phyloP scores from a whole-genome alignment of 768 basidiomycete species.

The Astraeus odoratus region DNA sequence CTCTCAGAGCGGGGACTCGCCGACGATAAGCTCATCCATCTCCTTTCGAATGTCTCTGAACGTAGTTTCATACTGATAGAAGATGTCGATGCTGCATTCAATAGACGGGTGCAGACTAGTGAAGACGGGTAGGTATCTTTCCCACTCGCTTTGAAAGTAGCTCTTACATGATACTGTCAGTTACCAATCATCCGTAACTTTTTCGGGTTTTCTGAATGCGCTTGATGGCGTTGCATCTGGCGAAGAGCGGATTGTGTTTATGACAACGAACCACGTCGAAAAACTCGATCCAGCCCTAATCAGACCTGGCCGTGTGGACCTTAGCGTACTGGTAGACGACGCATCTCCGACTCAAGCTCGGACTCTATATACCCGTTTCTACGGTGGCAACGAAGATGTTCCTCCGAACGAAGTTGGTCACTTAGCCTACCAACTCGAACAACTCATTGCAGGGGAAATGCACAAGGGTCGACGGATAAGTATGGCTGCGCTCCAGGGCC shows the following conservation, averaged over 20 bases:
- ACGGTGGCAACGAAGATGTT: slow-evolving; percentile 42
- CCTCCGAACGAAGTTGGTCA: slow-evolving; percentile 31
- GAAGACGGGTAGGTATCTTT: slow-evolving; percentile 73
- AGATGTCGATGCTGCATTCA: slow-evolving; percentile 96
- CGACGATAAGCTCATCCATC: slow-evolving; percentile 93
- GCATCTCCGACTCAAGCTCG: slow-evolving; percentile 76
- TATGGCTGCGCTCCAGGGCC: slow-evolving; percentile 95
- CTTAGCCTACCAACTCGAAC: slow-evolving; percentile 48
- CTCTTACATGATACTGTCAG: slow-evolving; percentile 33
- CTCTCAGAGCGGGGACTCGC: slow-evolving; percentile 92
- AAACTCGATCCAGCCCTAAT: slow-evolving; percentile 90
- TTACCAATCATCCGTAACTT: slow-evolving; percentile 92
- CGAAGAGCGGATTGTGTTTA: slow-evolving; percentile 96
- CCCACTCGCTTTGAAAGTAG: neutral
- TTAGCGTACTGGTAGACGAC: slow-evolving; percentile 78
- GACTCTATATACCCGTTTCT: slow-evolving; percentile 78
- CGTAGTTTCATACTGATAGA: slow-evolving; percentile 93
- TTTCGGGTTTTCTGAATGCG: slow-evolving; percentile 95
- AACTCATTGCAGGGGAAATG: slow-evolving; percentile 48
- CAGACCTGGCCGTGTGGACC: slow-evolving; percentile 91
- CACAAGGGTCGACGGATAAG: slow-evolving; percentile 57
- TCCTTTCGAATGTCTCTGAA: slow-evolving; percentile 89
- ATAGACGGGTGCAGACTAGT: slow-evolving; percentile 80
- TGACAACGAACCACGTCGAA: slow-evolving; percentile 97
- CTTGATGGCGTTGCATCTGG: slow-evolving; percentile 97